Evolutionary conservation across 306 rosid species (phyloP).

Genomic region (Nissolia schottii): DNA sequence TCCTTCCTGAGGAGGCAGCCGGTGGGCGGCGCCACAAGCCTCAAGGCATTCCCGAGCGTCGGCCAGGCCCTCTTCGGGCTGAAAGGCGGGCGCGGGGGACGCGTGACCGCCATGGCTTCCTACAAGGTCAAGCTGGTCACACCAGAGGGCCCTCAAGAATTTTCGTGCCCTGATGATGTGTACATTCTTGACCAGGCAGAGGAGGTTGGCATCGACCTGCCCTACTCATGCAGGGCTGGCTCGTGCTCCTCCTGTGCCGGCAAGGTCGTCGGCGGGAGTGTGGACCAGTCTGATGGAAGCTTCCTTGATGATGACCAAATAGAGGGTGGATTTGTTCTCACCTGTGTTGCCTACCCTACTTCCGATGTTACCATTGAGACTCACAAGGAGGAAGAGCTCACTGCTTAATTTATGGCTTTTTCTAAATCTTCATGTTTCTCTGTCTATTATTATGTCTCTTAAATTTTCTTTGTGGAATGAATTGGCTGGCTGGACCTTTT

Average conservation of each 20-base stretch:
- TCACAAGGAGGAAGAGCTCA: constrained; percentile 84
- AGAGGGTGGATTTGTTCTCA: constrained; percentile 43
- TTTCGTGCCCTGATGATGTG: constrained; percentile 50
- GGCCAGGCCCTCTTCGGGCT: constrained; percentile 52
- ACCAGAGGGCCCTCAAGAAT: constrained; percentile 49
- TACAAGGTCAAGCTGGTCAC: constrained; percentile 65
- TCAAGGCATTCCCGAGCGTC: constrained; percentile 34
- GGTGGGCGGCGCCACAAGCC: constrained; percentile 8
- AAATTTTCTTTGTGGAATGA: background rate
- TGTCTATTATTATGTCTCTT: background rate
- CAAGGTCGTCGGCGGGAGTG: constrained; percentile 32
- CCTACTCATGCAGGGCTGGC: constrained; percentile 89
- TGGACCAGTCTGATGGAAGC: constrained; percentile 74
- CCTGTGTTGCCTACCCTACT: constrained; percentile 71
- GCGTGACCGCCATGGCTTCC: constrained; percentile 51
- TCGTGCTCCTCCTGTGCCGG: constrained; percentile 86
- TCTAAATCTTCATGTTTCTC: background rate
- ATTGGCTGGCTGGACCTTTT: background rate
- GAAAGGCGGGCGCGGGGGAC: constrained; percentile 51
- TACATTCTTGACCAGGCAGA: constrained; percentile 74
- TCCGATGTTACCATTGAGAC: constrained; percentile 57
- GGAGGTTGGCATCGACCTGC: constrained; percentile 57
- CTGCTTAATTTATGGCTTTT: constrained; percentile 19
- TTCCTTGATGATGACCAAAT: constrained; percentile 78
- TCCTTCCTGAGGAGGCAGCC: constrained; percentile 49